Evolutionary conservation across 257 asterid species (phyloP).

Genomic region (Oldenlandia corymbosa): DNA sequence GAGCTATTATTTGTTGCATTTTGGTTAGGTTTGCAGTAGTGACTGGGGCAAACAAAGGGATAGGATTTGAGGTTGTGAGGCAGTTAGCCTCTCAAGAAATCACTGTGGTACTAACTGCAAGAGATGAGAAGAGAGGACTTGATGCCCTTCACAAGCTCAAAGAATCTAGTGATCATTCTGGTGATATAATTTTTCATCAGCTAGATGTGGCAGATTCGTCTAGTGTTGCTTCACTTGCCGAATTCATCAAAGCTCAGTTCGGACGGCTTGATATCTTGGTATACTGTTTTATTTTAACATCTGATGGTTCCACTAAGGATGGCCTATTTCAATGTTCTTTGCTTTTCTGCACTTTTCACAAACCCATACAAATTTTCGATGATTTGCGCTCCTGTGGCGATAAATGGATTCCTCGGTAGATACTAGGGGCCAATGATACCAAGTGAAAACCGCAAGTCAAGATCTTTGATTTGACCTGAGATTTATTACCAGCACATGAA

Average conservation of each 20-base stretch:
- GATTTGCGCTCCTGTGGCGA: too few species aligned
- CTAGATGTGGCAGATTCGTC: constrained; percentile 40
- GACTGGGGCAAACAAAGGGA: constrained; percentile 46
- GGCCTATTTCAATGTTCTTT: not conserved
- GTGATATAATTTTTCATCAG: constrained; percentile 36
- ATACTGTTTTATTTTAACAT: not conserved
- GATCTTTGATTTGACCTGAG: not conserved
- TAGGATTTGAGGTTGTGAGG: constrained; percentile 37
- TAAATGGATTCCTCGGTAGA: too few species aligned
- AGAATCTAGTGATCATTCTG: constrained; percentile 11
- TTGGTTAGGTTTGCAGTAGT: constrained; percentile 44
- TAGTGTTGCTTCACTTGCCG: constrained; percentile 30
- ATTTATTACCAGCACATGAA: too few species aligned
- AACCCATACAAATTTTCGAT: too few species aligned
- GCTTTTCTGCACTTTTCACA: not conserved
- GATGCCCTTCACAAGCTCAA: constrained; percentile 38
- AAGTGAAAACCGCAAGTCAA: too few species aligned
- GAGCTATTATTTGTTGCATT: not conserved
- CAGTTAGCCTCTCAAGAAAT: constrained; percentile 36
- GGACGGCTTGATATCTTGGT: constrained; percentile 54
- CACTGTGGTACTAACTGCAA: constrained; percentile 35
- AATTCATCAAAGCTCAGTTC: constrained; percentile 30
- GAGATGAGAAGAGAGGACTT: constrained; percentile 39
- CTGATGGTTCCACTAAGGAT: not conserved
- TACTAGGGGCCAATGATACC: not conserved